phyloP scores from a whole-genome alignment of 2,329 filamentous ascomycete species.

The Fusarium proliferatum region DNA sequence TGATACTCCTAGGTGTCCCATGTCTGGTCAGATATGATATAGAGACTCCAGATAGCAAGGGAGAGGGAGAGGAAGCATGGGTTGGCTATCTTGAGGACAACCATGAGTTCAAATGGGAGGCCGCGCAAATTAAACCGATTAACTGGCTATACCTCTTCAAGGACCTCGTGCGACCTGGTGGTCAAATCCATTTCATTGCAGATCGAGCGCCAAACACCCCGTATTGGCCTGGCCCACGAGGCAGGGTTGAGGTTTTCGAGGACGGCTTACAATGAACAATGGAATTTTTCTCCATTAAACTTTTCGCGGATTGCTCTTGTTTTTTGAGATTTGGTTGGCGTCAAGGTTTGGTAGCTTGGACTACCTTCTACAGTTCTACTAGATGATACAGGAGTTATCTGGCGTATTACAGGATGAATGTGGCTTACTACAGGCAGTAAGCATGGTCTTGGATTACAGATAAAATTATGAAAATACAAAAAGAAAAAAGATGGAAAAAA shows the following conservation, averaged over 20 bases:
- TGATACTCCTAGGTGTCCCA: not conserved
- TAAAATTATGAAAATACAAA: not conserved
- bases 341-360: not conserved
- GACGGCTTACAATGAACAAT: not conserved
- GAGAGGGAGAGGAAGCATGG: not conserved
- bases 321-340: not conserved
- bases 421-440: not conserved
- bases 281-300: too few relatives aligned
- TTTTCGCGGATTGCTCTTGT: not conserved
- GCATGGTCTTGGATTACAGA: accelerated
- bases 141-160: not conserved
- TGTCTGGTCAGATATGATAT: not conserved
- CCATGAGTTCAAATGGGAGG: accelerated
- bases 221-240: not conserved
- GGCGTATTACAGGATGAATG: not conserved
- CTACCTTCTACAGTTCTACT: not conserved
- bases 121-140: accelerated
- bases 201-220: not conserved
- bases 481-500: not conserved
- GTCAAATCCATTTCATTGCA: not conserved
- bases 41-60: accelerated
- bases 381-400: not conserved
- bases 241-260: not conserved
- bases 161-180: not conserved
- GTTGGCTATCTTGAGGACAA: not conserved